Evolutionary conservation across 768 basidiomycete genomes (phyloP), one percentile per base, ranked within the genome.

Genomic region (button mushroom (Agaricus bisporus)): DNA sequence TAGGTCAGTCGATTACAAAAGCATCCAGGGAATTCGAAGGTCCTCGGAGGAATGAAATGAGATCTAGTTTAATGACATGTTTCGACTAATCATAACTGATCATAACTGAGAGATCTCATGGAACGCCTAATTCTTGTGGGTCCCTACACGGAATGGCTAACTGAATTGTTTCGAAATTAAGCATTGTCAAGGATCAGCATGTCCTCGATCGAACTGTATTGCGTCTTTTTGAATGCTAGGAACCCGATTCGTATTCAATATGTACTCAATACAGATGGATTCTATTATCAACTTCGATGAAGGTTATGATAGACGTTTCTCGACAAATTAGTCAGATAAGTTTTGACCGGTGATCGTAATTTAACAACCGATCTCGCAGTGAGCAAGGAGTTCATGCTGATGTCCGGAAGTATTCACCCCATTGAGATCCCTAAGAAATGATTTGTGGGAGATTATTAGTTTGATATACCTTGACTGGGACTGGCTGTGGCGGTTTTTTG

Each of bases 111-210:
- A 45, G 29, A 25, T 25, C 14, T 12, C 22, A 2, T 8, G 25
- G n/a, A 32, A 41, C n/a, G 29, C 44, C 51, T 52, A 22, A 52
- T 52, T 26, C 36, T 36, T 45, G 51, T 45, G 35, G 43, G 51
- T 44, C 42, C 51, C 25, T 43, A 18, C 49, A 51, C 49, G 49
- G 41, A 51, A 29, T 22, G n/a, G 20, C 35, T 20, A 45, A 37
- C 43, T 45, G 35, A 38, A 43, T 43, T 35, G 29, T 11, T 43
- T 32, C 32, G 26, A 29, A 43, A 51, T 44, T 45, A 45, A 45
- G 51, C 51, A 37, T n/a, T 17, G n/a, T 42, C 25, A n/a, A 26
- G 18, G 48, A 25, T 43, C 51, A 35, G 35, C 35, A 41, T 35
- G 36, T 52, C 44, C 35, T 28, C 35, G 42, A 36, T 45, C 43